Base-by-base conservation (phyloP, 1,284 basidiomycete species). In the Ceratobasidium sp. region DNA sequence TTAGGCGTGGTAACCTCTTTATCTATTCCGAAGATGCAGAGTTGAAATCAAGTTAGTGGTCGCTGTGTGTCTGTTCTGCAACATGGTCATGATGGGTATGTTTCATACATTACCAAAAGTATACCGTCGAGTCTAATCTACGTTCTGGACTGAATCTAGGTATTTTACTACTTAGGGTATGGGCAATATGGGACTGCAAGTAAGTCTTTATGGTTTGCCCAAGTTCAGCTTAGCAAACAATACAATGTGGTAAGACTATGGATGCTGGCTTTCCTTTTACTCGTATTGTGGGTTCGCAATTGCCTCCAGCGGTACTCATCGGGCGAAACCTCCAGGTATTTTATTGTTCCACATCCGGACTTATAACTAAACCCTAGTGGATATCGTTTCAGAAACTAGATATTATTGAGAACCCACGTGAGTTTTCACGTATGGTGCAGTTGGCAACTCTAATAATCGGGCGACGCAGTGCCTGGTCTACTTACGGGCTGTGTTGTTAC, bases 141-240 rank as follows among this genome's bases (percentile, higher is more conserved):
- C 13, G 22, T 20, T n/a, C n/a, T n/a, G n/a, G n/a, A n/a, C n/a
- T n/a, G n/a, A n/a, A n/a, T 22, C 25, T 15, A 62, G 58, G 45
- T 17, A 62, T 62, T 8, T 34, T 62, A 15, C 20, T 50, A 15
- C 43, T 49, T 13, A 31, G 58, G 17, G 58, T 62, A 1, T 62
- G 58, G 58, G 58, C 58, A 15, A 62, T 62, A 25, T 62, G 58
- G 58, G 58, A 47, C 15, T 34, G 45, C 27, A 35, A 62, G 58
- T 62, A 34, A 50, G 58, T n/a, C n/a, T n/a, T n/a, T n/a, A n/a
- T n/a, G 13, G 53, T 22, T 17, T n/a, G n/a, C n/a, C 10, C 25
- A 29, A 5, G 7, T 32, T 17, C 22, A 22, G 8, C 17, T 17
- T n/a, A 15, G n/a, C 34, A 27, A 12, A 4, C 4, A n/a, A n/a